Percentiles rank a stretch among this genome's conserved stretches.
phyloP scores from a whole-genome alignment of 2,329 filamentous ascomycete species.

The Amauroascus verrucosus region DNA sequence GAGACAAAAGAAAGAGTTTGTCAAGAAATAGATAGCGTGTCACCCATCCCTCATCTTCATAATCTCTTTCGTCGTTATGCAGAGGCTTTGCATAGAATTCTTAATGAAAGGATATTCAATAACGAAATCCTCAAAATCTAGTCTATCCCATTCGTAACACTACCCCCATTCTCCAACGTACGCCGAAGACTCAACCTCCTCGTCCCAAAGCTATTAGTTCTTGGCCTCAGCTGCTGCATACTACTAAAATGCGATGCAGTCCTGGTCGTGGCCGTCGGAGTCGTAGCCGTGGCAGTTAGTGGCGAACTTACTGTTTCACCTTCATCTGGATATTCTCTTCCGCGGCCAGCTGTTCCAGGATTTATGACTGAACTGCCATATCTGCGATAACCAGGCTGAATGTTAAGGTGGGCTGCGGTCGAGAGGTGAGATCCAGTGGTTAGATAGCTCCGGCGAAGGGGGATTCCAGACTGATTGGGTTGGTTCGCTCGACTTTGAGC shows the following conservation, averaged over 20 bases:
- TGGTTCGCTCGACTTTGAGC: conserved; percentile 18
- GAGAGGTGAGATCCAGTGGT: conserved; percentile 28
- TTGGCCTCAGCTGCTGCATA: conserved; percentile 29
- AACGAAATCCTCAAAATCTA: no score
- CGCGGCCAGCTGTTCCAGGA: background rate
- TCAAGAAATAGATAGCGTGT: no score
- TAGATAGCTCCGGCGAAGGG: conserved; percentile 31
- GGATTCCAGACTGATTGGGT: conserved; percentile 26
- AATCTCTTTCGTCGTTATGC: no score
- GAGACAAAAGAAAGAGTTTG: no score
- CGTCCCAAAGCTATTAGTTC: conserved; percentile 31
- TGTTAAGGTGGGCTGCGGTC: conserved; percentile 30
- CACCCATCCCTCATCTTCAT: background rate
- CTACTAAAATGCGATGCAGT: conserved; percentile 30
- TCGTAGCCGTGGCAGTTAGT: background rate
- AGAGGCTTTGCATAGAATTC: no score
- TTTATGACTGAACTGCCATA: conserved; percentile 21
- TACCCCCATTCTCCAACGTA: background rate
- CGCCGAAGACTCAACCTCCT: conserved; percentile 25
- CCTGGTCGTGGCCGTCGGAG: background rate
- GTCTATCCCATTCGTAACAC: no score
- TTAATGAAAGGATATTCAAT: no score
- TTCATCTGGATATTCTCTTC: background rate
- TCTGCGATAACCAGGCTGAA: conserved; percentile 35
- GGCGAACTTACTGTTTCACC: conserved; percentile 7